phyloP scores from a whole-genome alignment of 441 rosid species.

The Lepidium campestre region DNA sequence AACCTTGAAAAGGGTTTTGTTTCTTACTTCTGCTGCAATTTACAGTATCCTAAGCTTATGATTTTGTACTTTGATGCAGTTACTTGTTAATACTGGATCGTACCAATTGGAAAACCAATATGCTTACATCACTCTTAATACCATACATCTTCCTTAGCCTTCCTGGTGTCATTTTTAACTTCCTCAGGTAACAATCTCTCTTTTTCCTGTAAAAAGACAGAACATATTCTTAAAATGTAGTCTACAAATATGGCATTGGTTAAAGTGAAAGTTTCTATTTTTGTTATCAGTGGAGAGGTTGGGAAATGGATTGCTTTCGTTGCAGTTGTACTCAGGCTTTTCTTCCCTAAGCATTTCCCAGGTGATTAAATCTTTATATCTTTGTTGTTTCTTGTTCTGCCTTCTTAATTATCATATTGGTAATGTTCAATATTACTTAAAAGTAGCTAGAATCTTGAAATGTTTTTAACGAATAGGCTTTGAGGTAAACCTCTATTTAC shows the following conservation, averaged over 20 bases:
- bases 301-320: conserved; percentile 79
- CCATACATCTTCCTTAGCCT: conserved; percentile 82
- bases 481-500: background rate
- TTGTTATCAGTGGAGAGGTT: conserved; percentile 47
- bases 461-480: background rate
- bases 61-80: conserved; percentile 30
- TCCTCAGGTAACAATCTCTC: conserved; percentile 44
- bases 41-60: background rate
- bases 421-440: background rate
- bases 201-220: background rate
- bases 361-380: conserved; percentile 31
- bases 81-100: conserved; percentile 76
- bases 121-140: conserved; percentile 65
- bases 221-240: background rate
- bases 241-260: background rate
- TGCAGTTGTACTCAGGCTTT: conserved; percentile 67
- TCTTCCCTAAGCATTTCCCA: conserved; percentile 78
- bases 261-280: background rate
- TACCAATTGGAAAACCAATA: conserved; percentile 82
- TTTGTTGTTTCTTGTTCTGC: background rate
- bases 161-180: conserved; percentile 50
- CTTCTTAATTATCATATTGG: background rate
- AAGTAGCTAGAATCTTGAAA: background rate
- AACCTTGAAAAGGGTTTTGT: background rate
- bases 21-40: background rate